Conservation (phyloP, 202 grass and related monocot genomes). For the Zoysia matrella region DNA sequence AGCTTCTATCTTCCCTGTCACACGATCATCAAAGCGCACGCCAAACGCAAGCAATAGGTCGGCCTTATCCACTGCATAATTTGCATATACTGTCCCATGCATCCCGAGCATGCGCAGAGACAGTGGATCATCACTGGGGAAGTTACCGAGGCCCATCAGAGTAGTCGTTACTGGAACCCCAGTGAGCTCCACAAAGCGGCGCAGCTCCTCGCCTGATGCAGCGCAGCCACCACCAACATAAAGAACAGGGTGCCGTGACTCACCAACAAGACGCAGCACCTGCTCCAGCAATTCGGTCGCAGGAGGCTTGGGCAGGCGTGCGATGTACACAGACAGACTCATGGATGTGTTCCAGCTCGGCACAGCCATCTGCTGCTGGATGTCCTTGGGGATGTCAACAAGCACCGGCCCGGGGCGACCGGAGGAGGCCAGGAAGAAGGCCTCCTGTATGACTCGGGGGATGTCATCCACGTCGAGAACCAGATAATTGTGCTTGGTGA, state of each 20-base stretch:
- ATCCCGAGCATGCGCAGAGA: conserved; percentile 96
- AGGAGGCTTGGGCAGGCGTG: conserved; percentile 86
- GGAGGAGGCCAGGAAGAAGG: conserved; percentile 77
- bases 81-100: conserved; percentile 94
- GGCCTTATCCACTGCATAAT: conserved; percentile 91
- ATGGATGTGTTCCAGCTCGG: conserved; percentile 67
- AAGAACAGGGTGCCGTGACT: conserved; percentile 71
- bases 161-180: conserved; percentile 91
- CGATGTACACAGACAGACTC: conserved; percentile 75
- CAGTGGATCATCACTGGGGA: conserved; percentile 66
- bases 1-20: conserved; percentile 93
- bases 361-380: conserved; percentile 84
- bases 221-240: conserved; percentile 94
- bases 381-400: conserved; percentile 93
- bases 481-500: conserved; percentile 93
- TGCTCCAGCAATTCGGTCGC: conserved; percentile 65
- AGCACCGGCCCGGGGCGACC: conserved; percentile 85
- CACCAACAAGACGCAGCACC: conserved; percentile 76
- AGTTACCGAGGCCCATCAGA: conserved; percentile 97
- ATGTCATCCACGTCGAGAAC: conserved; percentile 85
- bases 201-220: conserved; percentile 75
- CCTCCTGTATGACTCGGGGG: conserved; percentile 47
- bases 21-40: conserved; percentile 91
- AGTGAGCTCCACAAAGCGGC: conserved; percentile 70
- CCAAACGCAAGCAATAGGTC: conserved; percentile 95